These are phyloP conservation scores for Nicotiana sylvestris DNA, from an alignment of 257 asterid genomes.

Conservation along the genomic window DNA sequence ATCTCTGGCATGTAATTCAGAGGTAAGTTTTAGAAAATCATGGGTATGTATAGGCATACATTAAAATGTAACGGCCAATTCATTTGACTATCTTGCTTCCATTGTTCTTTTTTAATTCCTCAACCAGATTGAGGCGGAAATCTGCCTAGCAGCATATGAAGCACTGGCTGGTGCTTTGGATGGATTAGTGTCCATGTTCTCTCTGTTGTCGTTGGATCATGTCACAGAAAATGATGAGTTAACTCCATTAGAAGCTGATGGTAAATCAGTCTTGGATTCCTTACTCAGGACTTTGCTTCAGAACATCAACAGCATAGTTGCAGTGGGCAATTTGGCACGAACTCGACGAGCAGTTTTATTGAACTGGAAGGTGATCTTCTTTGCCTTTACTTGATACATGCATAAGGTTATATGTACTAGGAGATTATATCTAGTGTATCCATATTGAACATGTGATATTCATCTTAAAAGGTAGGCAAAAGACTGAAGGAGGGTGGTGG, in stretches of 20 bases:
- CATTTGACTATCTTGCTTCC: not conserved
- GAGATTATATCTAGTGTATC: slow-evolving; percentile 5
- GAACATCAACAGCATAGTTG: slow-evolving; percentile 53
- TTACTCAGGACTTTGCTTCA: slow-evolving; percentile 53
- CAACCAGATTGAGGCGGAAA: slow-evolving; percentile 70
- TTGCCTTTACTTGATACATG: slow-evolving; percentile 17
- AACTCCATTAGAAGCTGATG: slow-evolving; percentile 32
- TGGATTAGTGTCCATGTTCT: slow-evolving; percentile 39
- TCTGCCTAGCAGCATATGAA: slow-evolving; percentile 73
- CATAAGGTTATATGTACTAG: not conserved
- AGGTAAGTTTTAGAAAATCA: slow-evolving; percentile 34
- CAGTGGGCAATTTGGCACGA: slow-evolving; percentile 57
- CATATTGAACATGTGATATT: not conserved
- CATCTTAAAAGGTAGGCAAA: not conserved
- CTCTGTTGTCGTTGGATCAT: slow-evolving; percentile 50
- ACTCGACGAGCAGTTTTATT: slow-evolving; percentile 76
- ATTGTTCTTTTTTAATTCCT: not conserved
- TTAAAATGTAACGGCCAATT: not conserved
- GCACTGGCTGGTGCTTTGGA: slow-evolving; percentile 61
- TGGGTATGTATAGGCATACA: not conserved
- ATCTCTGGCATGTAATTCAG: slow-evolving; percentile 54
- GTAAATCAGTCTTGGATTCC: slow-evolving; percentile 44
- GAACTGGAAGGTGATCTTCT: slow-evolving; percentile 66
- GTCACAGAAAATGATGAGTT: slow-evolving; percentile 27
- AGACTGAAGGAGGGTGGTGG: not conserved